Base-by-base conservation (phyloP, 176 grass and related monocot species). In the Metroxylon sagu region DNA sequence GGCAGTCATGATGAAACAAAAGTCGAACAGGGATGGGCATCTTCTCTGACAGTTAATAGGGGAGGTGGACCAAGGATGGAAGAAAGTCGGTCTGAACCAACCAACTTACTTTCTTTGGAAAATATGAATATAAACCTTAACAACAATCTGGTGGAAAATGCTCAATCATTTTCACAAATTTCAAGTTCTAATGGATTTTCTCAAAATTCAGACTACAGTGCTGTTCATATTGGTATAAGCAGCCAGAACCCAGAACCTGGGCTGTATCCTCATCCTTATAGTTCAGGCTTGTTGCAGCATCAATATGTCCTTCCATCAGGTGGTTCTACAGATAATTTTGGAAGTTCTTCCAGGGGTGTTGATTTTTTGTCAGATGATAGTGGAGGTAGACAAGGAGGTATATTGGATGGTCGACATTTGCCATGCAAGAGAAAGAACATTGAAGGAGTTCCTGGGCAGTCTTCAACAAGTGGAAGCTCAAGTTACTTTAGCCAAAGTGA, bases 11-110 rank as follows among this genome's bases (percentile, higher is more conserved):
- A 55, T 55, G 53, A 55, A 55, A 23, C n/a, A 55, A 18, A 55
- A 55, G 12, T 7, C 8, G 18, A 55, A 55, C 53, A 55, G 18
- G 53, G 17, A 21, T 55, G 53, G 53, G 1, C 18, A 21, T 55
- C 53, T 55, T 55, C 53, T 55, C 21, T 55, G 53, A 12, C 53
- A 55, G 21, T 55, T 55, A 25, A 55, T 55, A 55, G 18, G 12
- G 53, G 21, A 55, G 19, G 21, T 55, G 53, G 53, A 55, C 18
- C 18, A 3, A 18, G 53, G 21, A 55, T 7, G 0, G 18, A 55
- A 10, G 18, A 23, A 10, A 25, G 19, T 18, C 53, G 19, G 21
- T 55, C 53, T 55, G 53, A 55, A 25, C 18, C 21, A 55, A 18
- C 21, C 21, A 23, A 23, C 8, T 18, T 10, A 18, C 8, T 23